Percentiles rank a stretch among this genome's conserved stretches.
Conservation (phyloP, 495 filamentous ascomycete genomes). For the Delitschia confertaspora region DNA sequence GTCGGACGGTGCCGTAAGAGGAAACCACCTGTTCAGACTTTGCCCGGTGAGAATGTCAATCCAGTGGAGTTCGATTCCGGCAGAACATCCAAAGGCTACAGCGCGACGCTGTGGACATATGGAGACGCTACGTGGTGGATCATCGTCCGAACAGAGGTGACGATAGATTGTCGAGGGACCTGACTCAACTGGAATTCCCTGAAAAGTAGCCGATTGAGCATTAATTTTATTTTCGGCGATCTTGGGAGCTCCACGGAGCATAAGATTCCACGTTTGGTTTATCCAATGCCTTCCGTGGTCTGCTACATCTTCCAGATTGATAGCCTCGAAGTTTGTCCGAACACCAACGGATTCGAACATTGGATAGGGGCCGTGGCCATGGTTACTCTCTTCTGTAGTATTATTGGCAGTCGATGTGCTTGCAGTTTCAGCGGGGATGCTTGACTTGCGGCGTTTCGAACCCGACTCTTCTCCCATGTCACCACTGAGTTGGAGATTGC, state of each 20-base stretch:
- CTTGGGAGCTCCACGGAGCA: constrained; percentile 10
- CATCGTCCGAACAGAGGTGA: constrained; percentile 55
- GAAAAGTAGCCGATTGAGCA: not conserved
- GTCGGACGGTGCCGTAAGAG: constrained; percentile 57
- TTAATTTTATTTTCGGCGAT: not conserved
- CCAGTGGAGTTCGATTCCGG: constrained; percentile 66
- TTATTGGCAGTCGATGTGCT: constrained; percentile 1
- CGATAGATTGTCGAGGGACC: constrained; percentile 42
- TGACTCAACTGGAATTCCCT: constrained; percentile 18
- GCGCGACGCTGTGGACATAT: constrained; percentile 60
- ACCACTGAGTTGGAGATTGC: constrained; percentile 36
- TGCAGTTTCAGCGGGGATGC: not conserved
- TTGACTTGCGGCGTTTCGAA: not conserved
- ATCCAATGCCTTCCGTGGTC: constrained; percentile 14
- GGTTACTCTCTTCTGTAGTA: constrained; percentile 1
- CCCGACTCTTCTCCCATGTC: not conserved
- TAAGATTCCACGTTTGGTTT: constrained; percentile 23
- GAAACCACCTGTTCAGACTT: constrained; percentile 54
- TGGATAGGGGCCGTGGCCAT: too few species aligned
- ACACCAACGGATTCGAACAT: constrained; percentile 18
- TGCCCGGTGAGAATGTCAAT: constrained; percentile 53
- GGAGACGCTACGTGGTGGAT: constrained; percentile 58
- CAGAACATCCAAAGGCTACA: constrained; percentile 61
- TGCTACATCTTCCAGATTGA: constrained; percentile 8
- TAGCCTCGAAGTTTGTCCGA: constrained; percentile 4